phyloP scores from a whole-genome alignment of 2,329 filamentous ascomycete species.

The Cladobotryum protrusum region DNA sequence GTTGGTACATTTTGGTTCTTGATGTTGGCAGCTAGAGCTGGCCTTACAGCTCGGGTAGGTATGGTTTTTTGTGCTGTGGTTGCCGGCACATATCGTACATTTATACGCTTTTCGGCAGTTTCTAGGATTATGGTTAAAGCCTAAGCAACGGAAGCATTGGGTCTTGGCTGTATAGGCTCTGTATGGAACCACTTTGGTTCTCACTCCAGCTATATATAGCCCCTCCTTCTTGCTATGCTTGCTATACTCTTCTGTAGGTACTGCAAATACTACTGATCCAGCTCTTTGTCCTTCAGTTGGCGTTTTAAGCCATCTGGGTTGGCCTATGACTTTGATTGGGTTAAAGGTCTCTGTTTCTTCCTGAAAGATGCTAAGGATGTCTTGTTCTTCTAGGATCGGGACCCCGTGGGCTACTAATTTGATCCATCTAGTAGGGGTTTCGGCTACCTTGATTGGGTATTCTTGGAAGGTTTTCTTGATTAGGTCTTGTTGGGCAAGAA shows the following conservation, averaged over 20 bases:
- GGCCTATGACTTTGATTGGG: neutral
- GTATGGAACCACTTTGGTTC: too few relatives aligned
- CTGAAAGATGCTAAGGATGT: neutral
- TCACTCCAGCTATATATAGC: neutral
- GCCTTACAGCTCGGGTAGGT: neutral
- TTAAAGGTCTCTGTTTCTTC: neutral
- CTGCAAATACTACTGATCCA: too few relatives aligned
- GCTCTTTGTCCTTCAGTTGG: too few relatives aligned
- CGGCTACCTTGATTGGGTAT: neutral
- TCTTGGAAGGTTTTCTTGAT: neutral
- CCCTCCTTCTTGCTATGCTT: neutral
- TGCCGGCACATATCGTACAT: neutral
- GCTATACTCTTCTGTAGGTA: neutral
- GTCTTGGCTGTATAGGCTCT: neutral
- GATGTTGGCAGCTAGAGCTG: too few relatives aligned
- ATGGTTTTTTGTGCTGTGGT: neutral
- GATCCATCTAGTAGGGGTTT: too few relatives aligned
- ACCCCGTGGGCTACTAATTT: neutral
- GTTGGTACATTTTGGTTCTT: neutral
- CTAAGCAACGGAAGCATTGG: neutral
- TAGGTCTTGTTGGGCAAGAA: neutral
- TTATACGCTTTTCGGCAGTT: neutral
- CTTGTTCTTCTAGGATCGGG: neutral
- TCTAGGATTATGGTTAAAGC: neutral
- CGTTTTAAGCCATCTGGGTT: neutral